Evolutionary conservation across 2,329 filamentous ascomycete genomes (phyloP), one percentile per base, ranked within the genome.

Genomic region (Fonsecaea pedrosoi): DNA sequence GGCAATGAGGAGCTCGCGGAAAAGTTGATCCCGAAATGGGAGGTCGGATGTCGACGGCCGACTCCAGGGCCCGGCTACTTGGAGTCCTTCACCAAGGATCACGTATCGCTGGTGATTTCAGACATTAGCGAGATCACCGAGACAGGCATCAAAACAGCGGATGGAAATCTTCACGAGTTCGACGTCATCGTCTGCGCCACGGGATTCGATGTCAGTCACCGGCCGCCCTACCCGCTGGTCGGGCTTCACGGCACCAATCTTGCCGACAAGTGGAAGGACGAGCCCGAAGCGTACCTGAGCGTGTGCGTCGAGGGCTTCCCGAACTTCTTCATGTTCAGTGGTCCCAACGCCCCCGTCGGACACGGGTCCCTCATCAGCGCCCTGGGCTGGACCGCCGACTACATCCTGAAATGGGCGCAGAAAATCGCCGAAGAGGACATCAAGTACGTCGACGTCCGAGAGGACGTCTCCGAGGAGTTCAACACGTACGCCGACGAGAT

Each of bases 41-140:
- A 59, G 7, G 62, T 75, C 6, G 82, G 82, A 0, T 85, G 83
- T 63, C 76, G 82, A 10, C 77, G 83, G 0, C 69, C 83, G 21
- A 84, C 83, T 0, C 84, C 84, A 0, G 83, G 83, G 0, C 80
- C 81, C 15, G 82, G 83, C 0, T 86, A 83, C 70, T 79, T 86
- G 9, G 81, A 85, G 71, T 81, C 83, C 2, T 73, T 83, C 6
- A 74, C 75, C 4, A 57, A 80, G 21, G 73, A 75, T 0, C 83
- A 82, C 67, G 78, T 78, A 1, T 55, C 66, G 12, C 63, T 76
- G 5, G 60, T 69, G 3, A 71, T 70, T n/a, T 77, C 77, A 37
- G 69, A 78, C n/a, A 79, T 79, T 10, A 69, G 70, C 0, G 68
- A 73, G 9, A 78, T 82, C 60, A 76, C 74, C 1, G 70, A 72